Evolutionary conservation across 768 basidiomycete genomes (phyloP).

Genomic region (Fistulinella prunicolor): DNA sequence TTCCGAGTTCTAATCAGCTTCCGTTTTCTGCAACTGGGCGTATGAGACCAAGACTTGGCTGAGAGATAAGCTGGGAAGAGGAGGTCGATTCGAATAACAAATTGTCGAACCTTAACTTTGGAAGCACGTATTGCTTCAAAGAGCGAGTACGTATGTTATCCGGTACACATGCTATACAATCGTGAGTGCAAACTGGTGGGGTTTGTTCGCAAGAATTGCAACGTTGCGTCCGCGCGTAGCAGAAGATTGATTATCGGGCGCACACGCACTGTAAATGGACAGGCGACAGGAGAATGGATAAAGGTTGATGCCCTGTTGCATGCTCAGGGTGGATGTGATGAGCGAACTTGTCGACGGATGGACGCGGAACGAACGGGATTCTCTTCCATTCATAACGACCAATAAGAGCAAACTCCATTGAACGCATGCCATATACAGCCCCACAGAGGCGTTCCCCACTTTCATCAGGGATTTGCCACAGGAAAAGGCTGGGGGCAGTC

Average conservation of each 20-base stretch:
- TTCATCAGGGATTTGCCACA: not conserved
- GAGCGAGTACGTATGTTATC: not conserved
- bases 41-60: conserved; percentile 13
- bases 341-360: conserved; percentile 7
- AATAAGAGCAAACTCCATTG: conserved; percentile 2
- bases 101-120: conserved; percentile 17
- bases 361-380: conserved; percentile 14
- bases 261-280: conserved; percentile 12
- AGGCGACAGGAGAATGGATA: conserved; percentile 8
- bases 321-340: conserved; percentile 16
- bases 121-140: conserved; percentile 4
- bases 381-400: conserved; percentile 13
- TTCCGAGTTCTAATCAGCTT: conserved; percentile 8
- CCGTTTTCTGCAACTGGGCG: conserved; percentile 3
- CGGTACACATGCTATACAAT: not conserved
- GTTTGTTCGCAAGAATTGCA: conserved; percentile 14
- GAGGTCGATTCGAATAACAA: conserved; percentile 9
- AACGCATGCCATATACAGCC: not conserved
- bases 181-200: conserved; percentile 5
- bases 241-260: conserved; percentile 28
- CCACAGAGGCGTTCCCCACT: not conserved
- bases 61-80: conserved; percentile 28
- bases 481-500: not conserved
- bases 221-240: conserved; percentile 23
- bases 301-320: conserved; percentile 7